Evolutionary conservation across 73 alveolate genomes (phyloP), one percentile per base, ranked within the genome.

Genomic region (Tetrahymena elliotti): DNA sequence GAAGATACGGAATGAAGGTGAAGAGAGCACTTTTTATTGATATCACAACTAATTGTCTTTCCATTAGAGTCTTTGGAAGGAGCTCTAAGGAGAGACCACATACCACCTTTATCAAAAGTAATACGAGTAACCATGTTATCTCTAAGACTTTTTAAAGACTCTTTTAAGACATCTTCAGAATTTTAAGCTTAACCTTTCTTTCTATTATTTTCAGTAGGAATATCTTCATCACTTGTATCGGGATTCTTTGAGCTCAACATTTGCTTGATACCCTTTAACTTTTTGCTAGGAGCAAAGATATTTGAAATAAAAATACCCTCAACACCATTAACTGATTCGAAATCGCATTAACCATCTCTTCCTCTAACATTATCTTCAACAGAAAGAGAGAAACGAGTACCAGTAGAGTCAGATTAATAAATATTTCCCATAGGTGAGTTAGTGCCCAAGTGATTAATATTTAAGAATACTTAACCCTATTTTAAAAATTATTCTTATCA

Each of bases 81-180:
- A 38, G 98, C 95, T 33, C 84, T 92, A 31, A 97, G 82, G 16
- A 95, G 35, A 35, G 96, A 93, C 99, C 99, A 98, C 47, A 84
- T 95, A 36, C 99, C 99, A 38, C 99, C 99, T 88, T 98, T 98
- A 93, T 98, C 98, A 94, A 97, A 97, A 35, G 99, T 97, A 39
- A 98, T 98, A 93, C 97, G 95, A 84, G 97, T 24, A 83, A 83
- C 38, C 84, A 82, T 41, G 83, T 53, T 38, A 68, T 15, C 37
- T 82, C 68, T 35, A 95, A 92, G 52, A 94, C 94, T 94, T 96
- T 83, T 38, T 96, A 93, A 34, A 27, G 68, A 37, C 39, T 53
- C 93, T 93, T 95, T 83, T 94, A 94, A 84, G 83, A 31, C 47
- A 31, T 94, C 96, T 53, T 34, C 68, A 31, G 83, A 24, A 93